Evolutionary conservation across 1,284 basidiomycete species (phyloP).

Genomic region (Moesziomyces antarcticus): DNA sequence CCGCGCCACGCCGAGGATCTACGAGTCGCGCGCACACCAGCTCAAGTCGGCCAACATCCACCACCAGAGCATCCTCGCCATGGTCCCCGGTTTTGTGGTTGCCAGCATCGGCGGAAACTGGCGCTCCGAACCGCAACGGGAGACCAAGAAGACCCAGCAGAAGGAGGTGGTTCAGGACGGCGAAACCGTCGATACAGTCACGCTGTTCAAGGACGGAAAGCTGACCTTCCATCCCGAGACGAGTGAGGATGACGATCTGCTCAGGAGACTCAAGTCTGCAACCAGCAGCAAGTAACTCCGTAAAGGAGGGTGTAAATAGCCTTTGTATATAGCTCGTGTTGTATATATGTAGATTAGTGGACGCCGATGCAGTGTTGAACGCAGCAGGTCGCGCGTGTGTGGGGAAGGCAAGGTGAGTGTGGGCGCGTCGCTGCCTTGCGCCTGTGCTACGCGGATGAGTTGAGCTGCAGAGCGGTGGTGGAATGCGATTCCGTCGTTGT

Average conservation of each 20-base stretch:
- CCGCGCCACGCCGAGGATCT: constrained; percentile 71
- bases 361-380: background rate
- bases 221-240: constrained; percentile 89
- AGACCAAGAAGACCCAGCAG: constrained; percentile 4
- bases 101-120: constrained; percentile 61
- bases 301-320: constrained; percentile 23
- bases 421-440: too few species aligned
- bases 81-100: constrained; percentile 63
- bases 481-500: too few species aligned
- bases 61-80: constrained; percentile 79
- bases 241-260: constrained; percentile 66
- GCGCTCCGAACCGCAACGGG: constrained; percentile 71
- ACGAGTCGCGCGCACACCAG: constrained; percentile 60
- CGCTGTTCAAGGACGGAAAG: constrained; percentile 72
- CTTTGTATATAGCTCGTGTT: background rate
- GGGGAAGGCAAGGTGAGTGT: too few species aligned
- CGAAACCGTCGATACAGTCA: constrained; percentile 37
- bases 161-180: background rate
- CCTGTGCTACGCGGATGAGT: too few species aligned
- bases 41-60: constrained; percentile 65
- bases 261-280: constrained; percentile 22
- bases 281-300: constrained; percentile 6
- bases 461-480: too few species aligned
- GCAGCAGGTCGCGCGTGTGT: too few species aligned
- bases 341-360: background rate